Percentiles rank a stretch among this genome's conserved stretches.
These are phyloP conservation scores for Rosellinia necatrix DNA, from an alignment of 2,329 filamentous ascomycete species.

Conservation along the genomic window DNA sequence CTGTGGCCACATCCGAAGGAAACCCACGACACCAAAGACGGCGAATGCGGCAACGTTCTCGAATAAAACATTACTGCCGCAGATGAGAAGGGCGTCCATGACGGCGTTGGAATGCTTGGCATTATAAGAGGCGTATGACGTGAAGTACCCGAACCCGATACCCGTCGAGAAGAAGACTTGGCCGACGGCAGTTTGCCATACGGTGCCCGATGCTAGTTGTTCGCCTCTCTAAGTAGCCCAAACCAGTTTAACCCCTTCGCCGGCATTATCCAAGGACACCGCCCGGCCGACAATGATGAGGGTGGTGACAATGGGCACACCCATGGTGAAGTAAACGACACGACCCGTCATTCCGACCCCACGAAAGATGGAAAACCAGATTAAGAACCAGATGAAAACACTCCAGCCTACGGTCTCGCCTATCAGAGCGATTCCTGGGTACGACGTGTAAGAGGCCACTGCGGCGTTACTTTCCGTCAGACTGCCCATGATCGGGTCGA, in stretches of 20 bases:
- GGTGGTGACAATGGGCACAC: slow-evolving; percentile 60
- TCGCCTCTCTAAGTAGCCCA: slow-evolving; percentile 53
- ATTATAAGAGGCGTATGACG: slow-evolving; percentile 63
- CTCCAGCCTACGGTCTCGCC: slow-evolving; percentile 64
- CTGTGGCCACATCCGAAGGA: slow-evolving; percentile 44
- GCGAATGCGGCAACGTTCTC: slow-evolving; percentile 57
- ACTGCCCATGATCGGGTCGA: slow-evolving; percentile 7
- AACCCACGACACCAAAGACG: slow-evolving; percentile 61
- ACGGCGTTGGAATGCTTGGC: slow-evolving; percentile 62
- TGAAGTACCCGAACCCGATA: slow-evolving; percentile 64
- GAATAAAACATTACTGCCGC: slow-evolving; percentile 59
- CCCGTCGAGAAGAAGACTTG: slow-evolving; percentile 66
- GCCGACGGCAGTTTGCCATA: slow-evolving; percentile 65
- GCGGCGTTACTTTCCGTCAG: slow-evolving; percentile 4
- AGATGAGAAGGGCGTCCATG: slow-evolving; percentile 61
- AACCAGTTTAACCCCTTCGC: slow-evolving; percentile 54
- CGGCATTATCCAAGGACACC: slow-evolving; percentile 58
- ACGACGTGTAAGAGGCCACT: slow-evolving; percentile 50
- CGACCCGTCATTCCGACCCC: slow-evolving; percentile 62
- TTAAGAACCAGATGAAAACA: slow-evolving; percentile 62
- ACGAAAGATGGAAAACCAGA: slow-evolving; percentile 64
- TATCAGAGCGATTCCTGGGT: slow-evolving; percentile 51
- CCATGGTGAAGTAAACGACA: slow-evolving; percentile 67
- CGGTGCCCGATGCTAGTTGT: slow-evolving; percentile 53
- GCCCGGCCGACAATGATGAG: slow-evolving; percentile 60